A percentile compares a stretch with the other conserved stretches of the same genome.
These are phyloP conservation scores for Schizosaccharomyces versatilis DNA, from an alignment of 1,139 yeast species.

Conservation along the genomic window DNA sequence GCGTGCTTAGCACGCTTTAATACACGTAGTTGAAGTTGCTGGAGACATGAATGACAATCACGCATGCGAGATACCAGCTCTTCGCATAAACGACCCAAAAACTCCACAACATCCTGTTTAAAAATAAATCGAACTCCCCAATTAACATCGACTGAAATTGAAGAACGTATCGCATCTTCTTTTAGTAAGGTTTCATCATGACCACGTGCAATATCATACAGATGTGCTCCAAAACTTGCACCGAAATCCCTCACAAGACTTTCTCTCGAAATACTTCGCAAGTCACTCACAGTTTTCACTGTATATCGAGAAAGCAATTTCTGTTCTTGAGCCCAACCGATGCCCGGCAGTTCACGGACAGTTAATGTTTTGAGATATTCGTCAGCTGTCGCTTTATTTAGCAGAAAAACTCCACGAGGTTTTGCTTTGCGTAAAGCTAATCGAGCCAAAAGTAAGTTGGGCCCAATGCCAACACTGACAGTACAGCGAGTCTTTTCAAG, in stretches of 20 bases:
- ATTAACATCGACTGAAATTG: conserved; percentile 72
- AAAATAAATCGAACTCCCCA: conserved; percentile 67
- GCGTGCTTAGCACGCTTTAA: conserved; percentile 45
- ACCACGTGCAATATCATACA: conserved; percentile 43
- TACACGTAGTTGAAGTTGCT: conserved; percentile 38
- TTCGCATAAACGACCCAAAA: conserved; percentile 33
- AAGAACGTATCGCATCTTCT: conserved; percentile 31
- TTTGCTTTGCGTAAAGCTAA: conserved; percentile 56
- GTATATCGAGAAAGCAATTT: conserved; percentile 21
- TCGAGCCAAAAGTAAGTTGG: conserved; percentile 56
- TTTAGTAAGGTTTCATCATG: conserved; percentile 39
- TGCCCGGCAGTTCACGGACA: conserved; percentile 55
- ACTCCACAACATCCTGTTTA: conserved; percentile 38
- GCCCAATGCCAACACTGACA: conserved; percentile 58
- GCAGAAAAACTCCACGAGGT: conserved; percentile 41
- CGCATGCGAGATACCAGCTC: conserved; percentile 38
- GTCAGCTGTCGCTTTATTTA: conserved; percentile 17
- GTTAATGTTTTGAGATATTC: conserved; percentile 26
- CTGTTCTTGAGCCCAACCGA: conserved; percentile 37
- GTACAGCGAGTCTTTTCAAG: conserved; percentile 33
- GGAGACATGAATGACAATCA: conserved; percentile 30
- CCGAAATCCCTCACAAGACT: conserved; percentile 35
- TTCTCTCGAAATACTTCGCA: conserved; percentile 22
- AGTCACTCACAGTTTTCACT: conserved; percentile 20
- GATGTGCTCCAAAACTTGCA: conserved; percentile 40